Base-by-base conservation (phyloP, 805 yeast species). In the Starmerella roubikii region DNA sequence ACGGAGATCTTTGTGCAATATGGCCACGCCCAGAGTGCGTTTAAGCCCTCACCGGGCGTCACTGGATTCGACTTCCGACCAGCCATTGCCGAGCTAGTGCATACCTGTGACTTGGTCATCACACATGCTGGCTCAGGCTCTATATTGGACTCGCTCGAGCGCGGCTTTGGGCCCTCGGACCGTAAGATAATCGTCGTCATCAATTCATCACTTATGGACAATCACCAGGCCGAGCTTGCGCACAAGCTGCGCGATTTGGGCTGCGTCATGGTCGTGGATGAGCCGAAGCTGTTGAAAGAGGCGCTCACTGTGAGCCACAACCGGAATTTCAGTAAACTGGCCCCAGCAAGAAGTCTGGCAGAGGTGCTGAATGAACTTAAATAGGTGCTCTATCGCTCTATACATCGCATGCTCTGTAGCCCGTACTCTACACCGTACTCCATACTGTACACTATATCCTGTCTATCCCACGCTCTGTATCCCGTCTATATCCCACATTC, bases 81-180 rank as follows among this genome's bases (percentile, higher is more conserved):
- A 3, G 55, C 66, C 28, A 60, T 72, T 20, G 52, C 49, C 3
- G 50, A 57, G 0, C 64, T 66, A 41, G 70, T 83, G 2, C 34
- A 48, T 0, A 28, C 53, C 1, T 64, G 76, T 2, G 73, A 74
- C 36, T 48, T 83, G 31, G 81, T 88, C 10, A 68, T 91, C 11
- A 76, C 94, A 0, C 97, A 91, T 55, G 96, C 94, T 0, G 79
- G 80, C 1, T 83, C 97, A 0, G 98, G 98, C 2, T 82, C 95
- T 0, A 80, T 88, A 7, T 57, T 91, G 21, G 98, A 88, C 52
- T 18, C 48, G 2, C 31, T 44, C n/a, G 48, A 46, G 32, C 40
- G 49, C 10, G 44, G 49, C 12, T 9, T 34, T 8, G 44, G 40
- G n/a, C 16, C 19, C 2, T 68, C 81, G 0, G 57, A 84, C 27